These are phyloP conservation scores for Astragalus membranaceus DNA, from an alignment of 306 rosid genomes.

Conservation along the genomic window DNA sequence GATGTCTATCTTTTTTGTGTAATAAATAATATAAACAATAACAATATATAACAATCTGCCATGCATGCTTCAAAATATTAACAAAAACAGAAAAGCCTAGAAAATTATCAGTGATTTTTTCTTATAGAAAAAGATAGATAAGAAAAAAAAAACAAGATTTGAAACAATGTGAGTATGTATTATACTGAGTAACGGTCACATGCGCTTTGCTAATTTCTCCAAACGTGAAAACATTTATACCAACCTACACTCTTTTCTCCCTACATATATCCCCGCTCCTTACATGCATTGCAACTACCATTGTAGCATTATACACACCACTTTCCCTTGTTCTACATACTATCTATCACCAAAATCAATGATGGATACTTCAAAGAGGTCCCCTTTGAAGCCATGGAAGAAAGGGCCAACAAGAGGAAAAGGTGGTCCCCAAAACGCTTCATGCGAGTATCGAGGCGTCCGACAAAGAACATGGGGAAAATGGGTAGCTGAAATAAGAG, in stretches of 20 bases:
- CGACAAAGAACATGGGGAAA: slow-evolving; percentile 97
- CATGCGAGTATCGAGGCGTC: slow-evolving; percentile 86
- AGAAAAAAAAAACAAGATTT: slow-evolving; percentile 17
- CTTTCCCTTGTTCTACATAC: not conserved
- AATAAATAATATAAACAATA: too few species aligned
- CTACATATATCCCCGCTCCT: slow-evolving; percentile 73
- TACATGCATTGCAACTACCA: slow-evolving; percentile 34
- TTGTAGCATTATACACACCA: not conserved
- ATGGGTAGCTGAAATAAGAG: slow-evolving; percentile 98
- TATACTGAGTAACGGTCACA: slow-evolving; percentile 62
- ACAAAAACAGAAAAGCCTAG: not conserved
- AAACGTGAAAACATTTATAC: slow-evolving; percentile 90
- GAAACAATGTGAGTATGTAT: slow-evolving; percentile 13
- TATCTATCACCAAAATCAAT: not conserved
- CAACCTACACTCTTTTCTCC: slow-evolving; percentile 42
- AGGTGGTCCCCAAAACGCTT: slow-evolving; percentile 92
- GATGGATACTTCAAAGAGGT: slow-evolving; percentile 68
- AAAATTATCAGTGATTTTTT: not conserved
- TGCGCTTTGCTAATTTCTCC: slow-evolving; percentile 28
- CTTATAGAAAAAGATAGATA: not conserved
- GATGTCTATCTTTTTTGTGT: too few species aligned
- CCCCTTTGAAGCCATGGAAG: slow-evolving; percentile 90
- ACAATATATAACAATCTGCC: too few species aligned
- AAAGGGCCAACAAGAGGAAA: slow-evolving; percentile 94
- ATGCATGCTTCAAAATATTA: too few species aligned